These are phyloP conservation scores for Umbelopsis isabellina DNA, from an alignment of 192 early-diverging fungal genomes.

Conservation along the genomic window DNA sequence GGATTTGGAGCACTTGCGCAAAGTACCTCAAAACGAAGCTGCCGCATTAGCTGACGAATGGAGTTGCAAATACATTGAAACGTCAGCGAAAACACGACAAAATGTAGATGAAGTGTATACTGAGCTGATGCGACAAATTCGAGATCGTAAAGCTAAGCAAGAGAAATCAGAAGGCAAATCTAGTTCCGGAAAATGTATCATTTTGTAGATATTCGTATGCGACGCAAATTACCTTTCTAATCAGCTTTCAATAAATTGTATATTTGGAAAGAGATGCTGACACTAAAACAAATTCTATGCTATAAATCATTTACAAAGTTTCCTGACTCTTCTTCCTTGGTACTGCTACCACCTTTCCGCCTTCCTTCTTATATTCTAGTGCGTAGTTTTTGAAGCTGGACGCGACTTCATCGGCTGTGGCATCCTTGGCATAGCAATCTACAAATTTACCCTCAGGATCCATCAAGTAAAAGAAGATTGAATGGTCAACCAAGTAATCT, in stretches of 20 bases:
- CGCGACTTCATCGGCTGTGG: slow-evolving; percentile 64
- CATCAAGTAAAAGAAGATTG: slow-evolving; percentile 98
- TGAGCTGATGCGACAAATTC: slow-evolving; percentile 74
- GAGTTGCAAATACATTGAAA: slow-evolving; percentile 69
- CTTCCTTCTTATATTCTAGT: slow-evolving; percentile 44
- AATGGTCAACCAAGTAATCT: slow-evolving; percentile 98
- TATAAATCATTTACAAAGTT: slow-evolving; percentile 15
- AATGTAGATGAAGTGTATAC: slow-evolving; percentile 81
- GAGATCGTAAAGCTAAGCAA: slow-evolving; percentile 60
- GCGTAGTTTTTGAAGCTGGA: slow-evolving; percentile 58
- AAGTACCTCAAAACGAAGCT: slow-evolving; percentile 60
- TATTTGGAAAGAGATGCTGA: slow-evolving; percentile 13
- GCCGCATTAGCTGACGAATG: slow-evolving; percentile 60
- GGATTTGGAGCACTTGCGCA: slow-evolving; percentile 62
- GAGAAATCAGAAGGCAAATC: slow-evolving; percentile 19
- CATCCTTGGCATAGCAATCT: slow-evolving; percentile 88
- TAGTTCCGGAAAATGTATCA: slow-evolving; percentile 13
- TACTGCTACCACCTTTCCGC: slow-evolving; percentile 38
- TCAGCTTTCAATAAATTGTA: slow-evolving; percentile 18
- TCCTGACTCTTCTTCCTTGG: slow-evolving; percentile 10
- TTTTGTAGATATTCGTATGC: slow-evolving; percentile 8
- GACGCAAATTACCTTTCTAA: not conserved
- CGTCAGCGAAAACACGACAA: slow-evolving; percentile 70
- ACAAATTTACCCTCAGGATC: slow-evolving; percentile 89
- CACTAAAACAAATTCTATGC: not conserved